Conservation (phyloP, 164 flowering plant genomes). For the Macadamia tetraphylla region DNA sequence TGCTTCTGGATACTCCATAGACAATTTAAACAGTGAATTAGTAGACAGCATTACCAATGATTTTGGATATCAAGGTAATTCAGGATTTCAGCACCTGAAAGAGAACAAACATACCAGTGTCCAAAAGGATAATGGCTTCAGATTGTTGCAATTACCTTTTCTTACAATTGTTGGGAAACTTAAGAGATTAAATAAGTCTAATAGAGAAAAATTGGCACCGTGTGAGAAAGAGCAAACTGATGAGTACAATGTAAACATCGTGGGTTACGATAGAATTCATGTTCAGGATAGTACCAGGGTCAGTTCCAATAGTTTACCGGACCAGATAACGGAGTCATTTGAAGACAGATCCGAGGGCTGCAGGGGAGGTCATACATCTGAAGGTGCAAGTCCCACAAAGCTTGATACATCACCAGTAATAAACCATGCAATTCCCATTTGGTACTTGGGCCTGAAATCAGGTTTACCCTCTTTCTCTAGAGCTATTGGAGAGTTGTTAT, state of each 20-base stretch:
- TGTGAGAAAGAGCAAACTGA: conserved; percentile 10
- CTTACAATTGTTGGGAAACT: conserved; percentile 22
- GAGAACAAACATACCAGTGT: conserved; percentile 10
- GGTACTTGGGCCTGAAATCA: conserved; percentile 24
- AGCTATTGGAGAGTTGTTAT: conserved; percentile 27
- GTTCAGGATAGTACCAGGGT: conserved; percentile 17
- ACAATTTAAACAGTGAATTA: conserved; percentile 9
- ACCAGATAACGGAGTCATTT: conserved; percentile 18
- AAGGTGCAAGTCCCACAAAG: conserved; percentile 16
- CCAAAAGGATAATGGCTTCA: conserved; percentile 11
- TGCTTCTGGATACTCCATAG: conserved; percentile 11
- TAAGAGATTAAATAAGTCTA: conserved; percentile 12
- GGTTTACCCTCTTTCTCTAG: conserved; percentile 23
- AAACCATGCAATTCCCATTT: conserved; percentile 19
- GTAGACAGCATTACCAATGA: conserved; percentile 11
- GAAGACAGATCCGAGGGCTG: conserved; percentile 20
- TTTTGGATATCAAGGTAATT: conserved; percentile 13
- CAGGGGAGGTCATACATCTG: conserved; percentile 20
- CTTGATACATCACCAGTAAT: conserved; percentile 24
- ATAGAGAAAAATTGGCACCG: conserved; percentile 15
- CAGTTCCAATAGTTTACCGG: conserved; percentile 14
- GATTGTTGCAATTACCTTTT: conserved; percentile 25
- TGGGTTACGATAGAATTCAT: conserved; percentile 11
- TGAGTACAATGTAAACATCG: conserved; percentile 5
- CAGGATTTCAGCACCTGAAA: conserved; percentile 6